Conservation (phyloP, 2,329 filamentous ascomycete genomes). For the Aspergillus fijiensis region DNA sequence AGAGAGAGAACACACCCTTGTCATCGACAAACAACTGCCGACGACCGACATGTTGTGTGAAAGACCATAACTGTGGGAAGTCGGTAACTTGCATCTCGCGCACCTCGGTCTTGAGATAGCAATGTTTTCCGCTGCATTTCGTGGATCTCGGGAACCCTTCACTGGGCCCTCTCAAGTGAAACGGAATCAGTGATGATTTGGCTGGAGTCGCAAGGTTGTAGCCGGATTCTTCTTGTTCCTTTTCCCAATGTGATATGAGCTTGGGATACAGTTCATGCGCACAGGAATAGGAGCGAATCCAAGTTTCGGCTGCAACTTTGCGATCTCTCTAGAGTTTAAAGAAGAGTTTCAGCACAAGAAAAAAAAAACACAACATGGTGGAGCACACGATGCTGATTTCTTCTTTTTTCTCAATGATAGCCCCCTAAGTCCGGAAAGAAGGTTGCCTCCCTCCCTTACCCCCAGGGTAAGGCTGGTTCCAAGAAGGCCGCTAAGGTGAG, state of each 20-base stretch:
- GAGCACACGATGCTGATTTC: conserved; percentile 75
- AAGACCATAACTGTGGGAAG: conserved; percentile 6
- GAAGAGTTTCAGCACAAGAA: conserved; percentile 52
- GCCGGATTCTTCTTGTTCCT: conserved; percentile 35
- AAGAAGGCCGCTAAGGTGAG: conserved; percentile 98
- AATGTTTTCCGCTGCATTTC: conserved; percentile 29
- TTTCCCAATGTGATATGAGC: neutral
- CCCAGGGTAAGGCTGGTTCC: conserved; percentile 80
- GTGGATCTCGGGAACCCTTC: conserved; percentile 33
- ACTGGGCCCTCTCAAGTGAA: conserved; percentile 24
- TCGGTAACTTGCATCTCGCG: conserved; percentile 27
- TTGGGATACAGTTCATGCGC: neutral
- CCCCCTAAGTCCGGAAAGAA: conserved; percentile 98
- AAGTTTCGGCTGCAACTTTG: conserved; percentile 34
- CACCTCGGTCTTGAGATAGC: conserved; percentile 26
- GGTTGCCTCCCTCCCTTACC: conserved; percentile 94
- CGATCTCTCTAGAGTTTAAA: conserved; percentile 81
- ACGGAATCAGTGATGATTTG: conserved; percentile 45
- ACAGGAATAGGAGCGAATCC: conserved; percentile 47
- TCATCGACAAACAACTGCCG: conserved; percentile 30
- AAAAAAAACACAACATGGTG: conserved; percentile 65
- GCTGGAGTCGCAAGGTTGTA: conserved; percentile 55
- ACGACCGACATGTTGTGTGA: conserved; percentile 41
- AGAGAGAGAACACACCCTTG: conserved; percentile 15
- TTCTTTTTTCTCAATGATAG: conserved; percentile 99